Evolutionary conservation across 2,329 filamentous ascomycete genomes (phyloP).

Genomic region (Trichoderma sp.): DNA sequence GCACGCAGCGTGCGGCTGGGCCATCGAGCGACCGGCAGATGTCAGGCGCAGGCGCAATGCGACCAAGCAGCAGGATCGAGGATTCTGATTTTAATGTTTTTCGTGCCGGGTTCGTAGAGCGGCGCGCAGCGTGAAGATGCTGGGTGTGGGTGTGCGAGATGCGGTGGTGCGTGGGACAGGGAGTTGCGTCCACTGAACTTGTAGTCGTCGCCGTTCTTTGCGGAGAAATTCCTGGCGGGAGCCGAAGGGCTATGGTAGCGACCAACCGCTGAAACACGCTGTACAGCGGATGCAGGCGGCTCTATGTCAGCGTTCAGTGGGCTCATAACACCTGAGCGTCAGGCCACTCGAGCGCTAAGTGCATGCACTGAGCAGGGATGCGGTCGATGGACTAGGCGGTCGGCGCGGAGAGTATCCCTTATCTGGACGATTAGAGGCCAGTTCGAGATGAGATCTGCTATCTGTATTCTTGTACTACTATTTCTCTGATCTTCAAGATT

Average conservation of each 20-base stretch:
- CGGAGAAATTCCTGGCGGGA: constrained; percentile 34
- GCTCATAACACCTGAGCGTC: constrained; percentile 20
- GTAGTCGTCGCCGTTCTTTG: constrained; percentile 26
- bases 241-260: constrained; percentile 22
- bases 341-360: constrained; percentile 18
- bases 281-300: background rate
- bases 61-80: constrained; percentile 13
- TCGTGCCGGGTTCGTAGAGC: background rate
- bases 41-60: constrained; percentile 24
- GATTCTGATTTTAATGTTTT: background rate
- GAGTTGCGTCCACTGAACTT: constrained; percentile 24
- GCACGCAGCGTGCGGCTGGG: constrained; percentile 41
- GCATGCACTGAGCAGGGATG: constrained; percentile 22
- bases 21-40: constrained; percentile 36
- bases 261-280: constrained; percentile 10
- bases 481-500: background rate
- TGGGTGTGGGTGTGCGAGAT: constrained; percentile 25
- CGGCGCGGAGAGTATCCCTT: background rate
- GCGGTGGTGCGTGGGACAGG: constrained; percentile 27
- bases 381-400: background rate
- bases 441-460: background rate
- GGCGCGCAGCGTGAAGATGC: constrained; percentile 23
- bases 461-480: background rate
- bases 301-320: constrained; percentile 11
- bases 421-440: background rate